Conservation (phyloP, 768 basidiomycete species). For the Clathrus columnatus region DNA sequence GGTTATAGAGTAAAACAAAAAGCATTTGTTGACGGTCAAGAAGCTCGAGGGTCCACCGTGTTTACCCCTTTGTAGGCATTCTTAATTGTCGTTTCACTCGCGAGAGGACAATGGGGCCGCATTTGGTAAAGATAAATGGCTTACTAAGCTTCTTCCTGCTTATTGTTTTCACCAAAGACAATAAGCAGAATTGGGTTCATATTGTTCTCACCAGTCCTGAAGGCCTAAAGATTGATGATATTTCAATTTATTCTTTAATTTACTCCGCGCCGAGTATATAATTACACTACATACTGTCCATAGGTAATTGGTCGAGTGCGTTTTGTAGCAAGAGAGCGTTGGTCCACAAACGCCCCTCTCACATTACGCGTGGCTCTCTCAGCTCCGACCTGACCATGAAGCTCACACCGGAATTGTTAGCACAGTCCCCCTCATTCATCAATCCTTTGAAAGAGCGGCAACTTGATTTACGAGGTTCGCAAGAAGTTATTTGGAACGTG, state of each 20-base stretch:
- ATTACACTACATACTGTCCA: neutral
- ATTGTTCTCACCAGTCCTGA: neutral
- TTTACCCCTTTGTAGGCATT: neutral
- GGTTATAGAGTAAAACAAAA: neutral
- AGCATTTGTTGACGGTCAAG: neutral
- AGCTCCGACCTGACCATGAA: constrained; percentile 48
- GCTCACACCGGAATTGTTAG: constrained; percentile 89
- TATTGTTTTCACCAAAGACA: neutral
- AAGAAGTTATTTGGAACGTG: neutral
- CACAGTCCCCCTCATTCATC: constrained; percentile 66
- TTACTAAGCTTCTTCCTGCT: neutral
- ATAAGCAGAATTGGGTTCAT: neutral
- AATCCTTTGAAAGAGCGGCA: constrained; percentile 85
- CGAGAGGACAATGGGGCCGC: neutral
- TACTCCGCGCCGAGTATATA: neutral
- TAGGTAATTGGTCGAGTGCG: neutral
- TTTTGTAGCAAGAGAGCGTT: neutral
- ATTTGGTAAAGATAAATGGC: neutral
- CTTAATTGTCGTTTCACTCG: neutral
- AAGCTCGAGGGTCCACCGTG: neutral
- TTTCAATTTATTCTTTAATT: neutral
- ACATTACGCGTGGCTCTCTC: neutral
- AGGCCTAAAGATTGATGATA: neutral
- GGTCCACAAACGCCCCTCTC: too few relatives aligned
- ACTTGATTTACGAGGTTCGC: constrained; percentile 80